These are phyloP conservation scores for Lentinula novae-zelandiae DNA, from an alignment of 1,284 basidiomycete genomes.

Conservation along the genomic window DNA sequence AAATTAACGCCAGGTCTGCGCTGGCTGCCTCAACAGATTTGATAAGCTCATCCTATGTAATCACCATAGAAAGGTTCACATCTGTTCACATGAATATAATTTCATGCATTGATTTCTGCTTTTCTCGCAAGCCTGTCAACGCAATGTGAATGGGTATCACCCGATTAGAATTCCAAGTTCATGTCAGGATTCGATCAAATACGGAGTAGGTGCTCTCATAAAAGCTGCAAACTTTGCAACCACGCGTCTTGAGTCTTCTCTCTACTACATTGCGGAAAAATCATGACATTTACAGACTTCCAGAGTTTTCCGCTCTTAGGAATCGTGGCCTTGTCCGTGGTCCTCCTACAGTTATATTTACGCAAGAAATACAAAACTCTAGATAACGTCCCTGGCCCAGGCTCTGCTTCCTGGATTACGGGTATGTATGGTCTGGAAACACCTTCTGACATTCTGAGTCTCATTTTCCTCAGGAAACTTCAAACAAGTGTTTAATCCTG, in stretches of 20 bases:
- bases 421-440: slow-evolving; percentile 15
- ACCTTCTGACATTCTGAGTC: not conserved
- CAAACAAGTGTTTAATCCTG: not conserved
- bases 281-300: not conserved
- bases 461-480: slow-evolving; percentile 2
- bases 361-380: not conserved
- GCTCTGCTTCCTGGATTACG: slow-evolving; percentile 24
- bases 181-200: not conserved
- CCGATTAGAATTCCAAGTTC: not conserved
- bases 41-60: not conserved
- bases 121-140: not conserved
- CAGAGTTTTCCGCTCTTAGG: not conserved
- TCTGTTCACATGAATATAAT: not conserved
- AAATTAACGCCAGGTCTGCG: no score
- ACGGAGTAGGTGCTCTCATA: not conserved
- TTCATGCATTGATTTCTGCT: not conserved
- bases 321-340: not conserved
- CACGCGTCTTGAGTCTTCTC: no score
- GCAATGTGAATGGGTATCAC: not conserved
- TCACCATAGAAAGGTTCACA: not conserved
- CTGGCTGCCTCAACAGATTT: not conserved
- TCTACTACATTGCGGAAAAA: no score
- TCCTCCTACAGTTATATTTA: not conserved
- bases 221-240: not conserved
- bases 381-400: slow-evolving; percentile 30